Percentiles rank a stretch among this genome's conserved stretches.
These are phyloP conservation scores for Tylopilus microsporus DNA, from an alignment of 1,284 basidiomycete genomes.

Conservation along the genomic window DNA sequence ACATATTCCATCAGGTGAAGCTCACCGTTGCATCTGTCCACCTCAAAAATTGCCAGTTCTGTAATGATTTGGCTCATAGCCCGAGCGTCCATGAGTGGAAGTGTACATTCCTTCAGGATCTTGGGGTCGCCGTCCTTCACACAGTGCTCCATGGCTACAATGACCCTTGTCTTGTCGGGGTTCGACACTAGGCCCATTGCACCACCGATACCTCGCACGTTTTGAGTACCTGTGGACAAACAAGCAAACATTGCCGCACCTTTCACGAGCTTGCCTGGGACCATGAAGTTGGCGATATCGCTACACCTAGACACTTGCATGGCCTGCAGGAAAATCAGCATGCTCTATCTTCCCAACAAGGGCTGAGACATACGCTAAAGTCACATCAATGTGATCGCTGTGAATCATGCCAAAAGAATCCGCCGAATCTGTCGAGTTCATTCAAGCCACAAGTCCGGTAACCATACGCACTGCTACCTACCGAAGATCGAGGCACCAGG, in stretches of 20 bases:
- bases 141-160: conserved; percentile 83
- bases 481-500: conserved; percentile 82
- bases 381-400: conserved; percentile 89
- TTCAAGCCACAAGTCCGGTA: neutral
- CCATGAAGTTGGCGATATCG: conserved; percentile 96
- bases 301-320: conserved; percentile 90
- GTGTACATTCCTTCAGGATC: conserved; percentile 73
- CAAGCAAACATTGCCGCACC: conserved; percentile 36
- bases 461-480: conserved; percentile 21
- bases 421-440: conserved; percentile 56
- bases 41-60: conserved; percentile 84
- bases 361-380: conserved; percentile 52
- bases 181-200: conserved; percentile 94
- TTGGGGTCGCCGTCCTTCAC: conserved; percentile 85
- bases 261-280: conserved; percentile 86
- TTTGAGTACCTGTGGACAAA: conserved; percentile 4
- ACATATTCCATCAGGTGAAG: conserved; percentile 76
- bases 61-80: conserved; percentile 88
- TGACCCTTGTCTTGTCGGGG: conserved; percentile 82
- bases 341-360: conserved; percentile 10
- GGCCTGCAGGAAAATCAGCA: conserved; percentile 47
- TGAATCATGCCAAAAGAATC: conserved; percentile 94
- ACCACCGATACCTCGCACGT: conserved; percentile 74
- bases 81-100: conserved; percentile 81
- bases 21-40: conserved; percentile 67